Base-by-base conservation (phyloP, 139 green algal species). In the Spirogloea muscicola region DNA sequence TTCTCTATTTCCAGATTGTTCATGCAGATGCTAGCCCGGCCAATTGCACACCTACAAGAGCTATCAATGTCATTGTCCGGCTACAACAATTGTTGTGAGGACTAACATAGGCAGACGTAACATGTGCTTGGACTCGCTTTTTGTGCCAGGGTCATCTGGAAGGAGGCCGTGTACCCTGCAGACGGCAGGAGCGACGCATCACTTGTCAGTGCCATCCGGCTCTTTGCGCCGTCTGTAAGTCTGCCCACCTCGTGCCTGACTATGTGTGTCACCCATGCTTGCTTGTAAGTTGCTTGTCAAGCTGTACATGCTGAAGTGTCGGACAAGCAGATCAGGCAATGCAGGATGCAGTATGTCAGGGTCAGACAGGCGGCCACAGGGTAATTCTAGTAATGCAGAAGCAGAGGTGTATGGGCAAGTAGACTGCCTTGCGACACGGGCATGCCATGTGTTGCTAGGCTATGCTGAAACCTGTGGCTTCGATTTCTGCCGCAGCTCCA, bases 221-320 rank as follows among this genome's bases (percentile, higher is more conserved):
- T 42, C 10, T 68, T 68, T 33, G 59, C 59, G 3, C 59, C 59
- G 5, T 42, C 59, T 4, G 59, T 68, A 68, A 5, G 59, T 42
- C 5, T 13, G 13, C 43, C 29, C 9, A 55, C 10, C 27, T 27
- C 27, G 9, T 21, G 55, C 29, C 13, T 44, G 10, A 10, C 55
- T 13, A 44, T 64, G 55, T 38, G 31, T 13, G 33, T 44, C 31
- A 10, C 55, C 31, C 10, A 41, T 10, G 9, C 10, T 13, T 64
- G 10, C 31, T 36, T 64, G 13, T 64, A 9, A 27, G 29, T 10
- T 13, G 10, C 55, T 13, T 64, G 13, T 64, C 55, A 13, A 13
- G 10, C 55, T 9, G 55, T 13, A 44, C 33, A 36, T 16, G 13
- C 55, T 64, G 55, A 21, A 13, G 31, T 64, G 27, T 16, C 33